phyloP scores from a whole-genome alignment of 495 filamentous ascomycete species.

The Annulohypoxylon moriforme region DNA sequence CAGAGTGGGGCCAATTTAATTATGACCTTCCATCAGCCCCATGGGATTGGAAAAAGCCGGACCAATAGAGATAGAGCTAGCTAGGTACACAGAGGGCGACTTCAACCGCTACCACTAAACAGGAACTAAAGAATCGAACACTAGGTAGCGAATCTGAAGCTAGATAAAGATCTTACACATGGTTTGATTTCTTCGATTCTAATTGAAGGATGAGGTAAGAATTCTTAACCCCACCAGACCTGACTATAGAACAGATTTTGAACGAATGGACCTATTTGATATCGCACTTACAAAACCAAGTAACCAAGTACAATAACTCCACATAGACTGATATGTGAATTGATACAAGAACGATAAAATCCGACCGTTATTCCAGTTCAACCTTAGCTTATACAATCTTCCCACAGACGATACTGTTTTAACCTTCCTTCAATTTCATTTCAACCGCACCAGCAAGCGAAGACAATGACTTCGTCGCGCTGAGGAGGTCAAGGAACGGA shows the following conservation, averaged over 20 bases:
- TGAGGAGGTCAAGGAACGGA: background rate
- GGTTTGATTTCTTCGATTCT: background rate
- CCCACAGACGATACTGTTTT: background rate
- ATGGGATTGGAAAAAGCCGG: constrained; percentile 28
- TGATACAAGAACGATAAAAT: background rate
- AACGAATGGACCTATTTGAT: background rate
- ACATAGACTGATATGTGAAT: background rate
- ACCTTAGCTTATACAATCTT: background rate
- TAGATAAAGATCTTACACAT: background rate
- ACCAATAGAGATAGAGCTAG: constrained; percentile 34
- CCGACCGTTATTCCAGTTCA: background rate
- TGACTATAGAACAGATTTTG: no score
- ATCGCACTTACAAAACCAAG: background rate
- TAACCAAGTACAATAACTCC: background rate
- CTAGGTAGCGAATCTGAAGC: background rate
- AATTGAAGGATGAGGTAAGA: background rate
- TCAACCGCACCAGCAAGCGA: background rate
- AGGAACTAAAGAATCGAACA: background rate
- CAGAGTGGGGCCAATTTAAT: constrained; percentile 25
- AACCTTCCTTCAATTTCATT: background rate
- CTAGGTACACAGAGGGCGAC: background rate
- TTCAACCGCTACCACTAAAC: background rate
- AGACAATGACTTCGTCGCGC: background rate
- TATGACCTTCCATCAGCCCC: constrained; percentile 27
- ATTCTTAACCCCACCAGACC: no score